Percentiles rank a stretch among this genome's conserved stretches.
These are phyloP conservation scores for Cryptosporidium felis DNA, from an alignment of 169 alveolate species.

Conservation along the genomic window DNA sequence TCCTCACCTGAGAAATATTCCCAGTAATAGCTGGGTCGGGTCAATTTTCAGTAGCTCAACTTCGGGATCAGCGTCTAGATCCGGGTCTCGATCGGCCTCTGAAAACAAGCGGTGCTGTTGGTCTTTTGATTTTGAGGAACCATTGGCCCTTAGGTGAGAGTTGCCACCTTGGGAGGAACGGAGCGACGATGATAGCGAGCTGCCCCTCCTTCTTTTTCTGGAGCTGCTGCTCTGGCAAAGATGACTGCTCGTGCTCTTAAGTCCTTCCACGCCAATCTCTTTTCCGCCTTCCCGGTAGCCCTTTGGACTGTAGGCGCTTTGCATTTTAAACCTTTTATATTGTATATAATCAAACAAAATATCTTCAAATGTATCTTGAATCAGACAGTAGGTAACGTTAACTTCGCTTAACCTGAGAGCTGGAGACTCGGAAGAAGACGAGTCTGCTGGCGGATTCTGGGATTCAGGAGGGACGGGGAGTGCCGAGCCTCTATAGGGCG, in stretches of 20 bases:
- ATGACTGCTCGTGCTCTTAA: too few species aligned
- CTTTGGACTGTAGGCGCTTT: too few species aligned
- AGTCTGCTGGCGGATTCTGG: not conserved
- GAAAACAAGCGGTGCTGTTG: too few species aligned
- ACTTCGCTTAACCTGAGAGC: too few species aligned
- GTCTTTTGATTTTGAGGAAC: too few species aligned
- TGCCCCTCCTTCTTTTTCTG: constrained; percentile 1
- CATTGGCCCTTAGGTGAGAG: constrained; percentile 46
- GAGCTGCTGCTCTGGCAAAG: not conserved
- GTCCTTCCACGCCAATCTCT: too few species aligned
- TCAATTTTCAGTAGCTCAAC: too few species aligned
- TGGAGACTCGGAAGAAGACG: not conserved
- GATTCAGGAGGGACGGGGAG: not conserved
- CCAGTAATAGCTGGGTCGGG: constrained; percentile 7
- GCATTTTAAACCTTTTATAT: not conserved
- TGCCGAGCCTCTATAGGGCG: not conserved
- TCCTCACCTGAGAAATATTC: constrained; percentile 32
- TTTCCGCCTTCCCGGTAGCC: too few species aligned
- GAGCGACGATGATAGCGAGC: too few species aligned
- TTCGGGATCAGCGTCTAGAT: too few species aligned
- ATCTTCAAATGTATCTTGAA: constrained; percentile 54
- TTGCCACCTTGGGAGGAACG: constrained; percentile 54
- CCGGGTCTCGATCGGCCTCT: too few species aligned
- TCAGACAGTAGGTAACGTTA: constrained; percentile 47
- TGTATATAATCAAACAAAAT: constrained; percentile 34